A percentile compares a stretch with the other conserved stretches of the same genome.
phyloP scores from a whole-genome alignment of 2,329 filamentous ascomycete species.

The Epichloe sibirici region DNA sequence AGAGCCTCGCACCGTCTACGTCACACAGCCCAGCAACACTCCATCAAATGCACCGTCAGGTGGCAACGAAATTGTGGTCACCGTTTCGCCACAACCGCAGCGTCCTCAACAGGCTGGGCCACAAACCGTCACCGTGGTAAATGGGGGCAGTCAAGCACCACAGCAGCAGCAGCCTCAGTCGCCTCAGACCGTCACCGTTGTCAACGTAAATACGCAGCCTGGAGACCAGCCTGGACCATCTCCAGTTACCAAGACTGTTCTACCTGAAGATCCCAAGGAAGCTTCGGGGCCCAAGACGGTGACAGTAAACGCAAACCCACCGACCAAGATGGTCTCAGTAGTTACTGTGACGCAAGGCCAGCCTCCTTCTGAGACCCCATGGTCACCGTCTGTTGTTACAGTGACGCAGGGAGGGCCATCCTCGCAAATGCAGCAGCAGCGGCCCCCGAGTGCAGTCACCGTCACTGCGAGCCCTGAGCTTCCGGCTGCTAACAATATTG shows the following conservation, averaged over 20 bases:
- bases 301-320: conserved; percentile 10
- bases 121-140: conserved; percentile 5
- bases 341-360: conserved; percentile 8
- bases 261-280: conserved; percentile 6
- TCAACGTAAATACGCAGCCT: not conserved
- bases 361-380: not conserved
- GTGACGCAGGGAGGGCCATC: not conserved
- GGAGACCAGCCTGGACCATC: not conserved
- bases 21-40: conserved; percentile 3
- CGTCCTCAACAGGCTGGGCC: not conserved
- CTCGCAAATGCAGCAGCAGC: not conserved
- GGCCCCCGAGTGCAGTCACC: not conserved
- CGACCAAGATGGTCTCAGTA: conserved; percentile 10
- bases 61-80: conserved; percentile 4
- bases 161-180: conserved; percentile 2
- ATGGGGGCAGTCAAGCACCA: not conserved
- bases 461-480: not conserved
- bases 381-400: conserved; percentile 1
- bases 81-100: conserved; percentile 6
- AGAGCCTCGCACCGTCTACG: conserved; percentile 8
- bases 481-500: not conserved
- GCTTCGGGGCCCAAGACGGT: conserved; percentile 10
- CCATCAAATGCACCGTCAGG: not conserved
- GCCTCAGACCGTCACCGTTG: conserved; percentile 5
- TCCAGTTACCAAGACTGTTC: conserved; percentile 13